phyloP scores from a whole-genome alignment of 495 filamentous ascomycete genomes.

The Articulospora tetracladia region DNA sequence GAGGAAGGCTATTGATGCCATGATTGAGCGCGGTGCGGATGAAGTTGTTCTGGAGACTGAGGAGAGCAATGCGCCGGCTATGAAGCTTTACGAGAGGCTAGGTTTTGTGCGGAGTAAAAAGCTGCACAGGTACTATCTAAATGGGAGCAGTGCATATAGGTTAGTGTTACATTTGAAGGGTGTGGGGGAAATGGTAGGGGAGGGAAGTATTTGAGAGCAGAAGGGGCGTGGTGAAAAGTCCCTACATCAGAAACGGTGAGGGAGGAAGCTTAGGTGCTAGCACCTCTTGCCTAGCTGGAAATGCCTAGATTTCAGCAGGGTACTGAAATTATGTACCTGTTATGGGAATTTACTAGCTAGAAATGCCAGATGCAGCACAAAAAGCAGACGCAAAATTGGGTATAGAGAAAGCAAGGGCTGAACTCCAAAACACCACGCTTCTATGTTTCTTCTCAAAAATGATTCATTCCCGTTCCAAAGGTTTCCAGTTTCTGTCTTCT shows the following conservation, averaged over 20 bases:
- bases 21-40: conserved; percentile 79
- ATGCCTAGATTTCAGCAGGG: too few relatives aligned
- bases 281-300: too few relatives aligned
- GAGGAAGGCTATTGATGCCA: conserved; percentile 85
- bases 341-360: neutral
- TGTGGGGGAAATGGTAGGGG: conserved; percentile 22
- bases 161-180: conserved; percentile 76
- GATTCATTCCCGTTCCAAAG: neutral
- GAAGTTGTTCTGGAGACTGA: conserved; percentile 98
- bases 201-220: neutral
- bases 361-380: neutral
- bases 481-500: conserved; percentile 1
- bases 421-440: neutral
- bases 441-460: neutral
- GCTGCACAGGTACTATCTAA: conserved; percentile 93
- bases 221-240: neutral
- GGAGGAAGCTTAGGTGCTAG: too few relatives aligned
- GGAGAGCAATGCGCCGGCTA: conserved; percentile 86
- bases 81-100: conserved; percentile 89
- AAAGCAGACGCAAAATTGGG: conserved; percentile 6
- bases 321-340: neutral
- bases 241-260: too few relatives aligned
- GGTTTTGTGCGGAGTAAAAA: conserved; percentile 93
- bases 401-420: conserved; percentile 13
- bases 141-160: conserved; percentile 91